Evolutionary conservation across 768 basidiomycete species (phyloP).

Genomic region (Jaapia argillacea): DNA sequence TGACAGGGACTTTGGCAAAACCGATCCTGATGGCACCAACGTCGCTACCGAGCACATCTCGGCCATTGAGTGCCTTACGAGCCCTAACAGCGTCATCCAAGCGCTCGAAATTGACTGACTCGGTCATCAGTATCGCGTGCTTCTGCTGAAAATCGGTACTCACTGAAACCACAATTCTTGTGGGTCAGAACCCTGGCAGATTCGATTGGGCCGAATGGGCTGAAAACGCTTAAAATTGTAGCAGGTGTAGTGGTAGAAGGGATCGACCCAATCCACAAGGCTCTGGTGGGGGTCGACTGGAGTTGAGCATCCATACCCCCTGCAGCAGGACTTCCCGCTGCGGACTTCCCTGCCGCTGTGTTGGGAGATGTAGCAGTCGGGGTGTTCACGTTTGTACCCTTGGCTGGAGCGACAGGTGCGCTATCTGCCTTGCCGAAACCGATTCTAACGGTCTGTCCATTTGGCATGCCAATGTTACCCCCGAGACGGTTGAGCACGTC

Average conservation of each 20-base stretch:
- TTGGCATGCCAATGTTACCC: slow-evolving; percentile 89
- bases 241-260: slow-evolving; percentile 92
- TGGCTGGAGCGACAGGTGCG: slow-evolving; percentile 84
- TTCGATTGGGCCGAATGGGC: slow-evolving; percentile 96
- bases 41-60: slow-evolving; percentile 92
- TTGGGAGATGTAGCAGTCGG: slow-evolving; percentile 60
- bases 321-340: slow-evolving; percentile 39
- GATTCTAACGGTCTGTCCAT: slow-evolving; percentile 93
- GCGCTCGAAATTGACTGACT: slow-evolving; percentile 88
- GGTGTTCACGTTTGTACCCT: slow-evolving; percentile 53
- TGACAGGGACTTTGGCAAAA: slow-evolving; percentile 93
- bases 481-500: slow-evolving; percentile 94
- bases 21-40: slow-evolving; percentile 96
- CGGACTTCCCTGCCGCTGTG: slow-evolving; percentile 28
- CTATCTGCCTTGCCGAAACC: slow-evolving; percentile 98
- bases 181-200: slow-evolving; percentile 92
- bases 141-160: no score
- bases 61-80: slow-evolving; percentile 89
- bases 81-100: slow-evolving; percentile 95
- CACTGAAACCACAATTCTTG: slow-evolving; percentile 92
- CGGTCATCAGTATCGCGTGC: no score
- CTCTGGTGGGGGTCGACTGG: slow-evolving; percentile 87
- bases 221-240: slow-evolving; percentile 91
- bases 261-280: slow-evolving; percentile 96
- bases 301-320: slow-evolving; percentile 77